Evolutionary conservation across 2,329 filamentous ascomycete genomes (phyloP), one percentile per base, ranked within the genome.

Genomic region (Aspergillus bombycis): DNA sequence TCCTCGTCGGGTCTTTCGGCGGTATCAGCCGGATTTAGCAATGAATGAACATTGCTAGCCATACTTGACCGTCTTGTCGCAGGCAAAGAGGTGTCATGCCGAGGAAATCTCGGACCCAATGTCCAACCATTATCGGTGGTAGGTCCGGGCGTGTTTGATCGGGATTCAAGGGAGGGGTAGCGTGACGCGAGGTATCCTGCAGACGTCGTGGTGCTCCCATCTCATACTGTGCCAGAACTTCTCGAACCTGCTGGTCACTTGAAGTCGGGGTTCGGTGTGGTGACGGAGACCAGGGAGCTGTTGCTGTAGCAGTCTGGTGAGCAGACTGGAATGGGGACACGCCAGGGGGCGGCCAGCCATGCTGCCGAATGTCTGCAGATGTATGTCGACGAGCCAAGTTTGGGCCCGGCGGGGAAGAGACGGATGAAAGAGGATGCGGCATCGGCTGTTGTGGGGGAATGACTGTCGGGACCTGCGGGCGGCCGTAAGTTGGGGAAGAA

Each of bases 331-430:
- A 91, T 12, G 89, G 91, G 6, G 90, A 91, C 30, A 86, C 83
- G 48, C 82, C 73, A 56, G 75, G 70, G 46, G 77, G 74, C 83
- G 84, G 89, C 88, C 91, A 94, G 43, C 91, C 92, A 74, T 93
- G 91, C 71, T 94, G 90, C 59, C 95, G 90, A 70, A 99, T 98
- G 75, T 99, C 95, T 63, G 95, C 95, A 45, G 94, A 94, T 1
- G 95, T 99, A 79, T 99, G 95, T 65, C 94, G 88, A 67, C 94
- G 89, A 52, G 89, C 87, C 54, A 97, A 83, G 71, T 88, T 93
- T 62, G 88, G 86, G 1, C 77, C 78, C n/a, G 86, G 84, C 28
- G 86, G 84, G 43, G 86, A 86, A 23, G 82, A 79, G 62, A 83
- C 83, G 60, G 81, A 82, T n/a, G 85, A 83, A 41, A 87, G 79